Base-by-base conservation (phyloP, 116 monocot genomes). In the Trichopus zeylanicus region DNA sequence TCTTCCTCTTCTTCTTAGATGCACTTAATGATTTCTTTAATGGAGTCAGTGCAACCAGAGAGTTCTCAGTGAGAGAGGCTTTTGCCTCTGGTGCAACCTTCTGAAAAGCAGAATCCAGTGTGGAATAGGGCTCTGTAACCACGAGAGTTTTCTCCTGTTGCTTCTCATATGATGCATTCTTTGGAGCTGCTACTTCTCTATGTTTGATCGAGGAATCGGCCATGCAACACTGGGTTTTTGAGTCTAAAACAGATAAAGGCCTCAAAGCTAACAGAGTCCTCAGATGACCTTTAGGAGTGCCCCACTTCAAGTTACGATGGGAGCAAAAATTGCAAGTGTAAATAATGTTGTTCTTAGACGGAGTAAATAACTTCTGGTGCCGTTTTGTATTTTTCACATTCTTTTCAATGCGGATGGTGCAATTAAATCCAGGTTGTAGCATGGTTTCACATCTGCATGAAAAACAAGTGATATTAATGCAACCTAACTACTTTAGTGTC, bases 391-490 rank as follows among this genome's bases (percentile, higher is more conserved):
- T 72, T n/a, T 65, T 69, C n/a, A 1, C 20, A 16, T 56, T 71
- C 56, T 74, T 93, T 61, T 85, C 79, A 30, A 93, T 82, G 23
- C 93, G 88, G 20, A 93, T 55, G 13, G 79, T 93, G 75, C 93
- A 93, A 59, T 88, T 93, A 54, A 71, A 63, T 18, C 93, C 93
- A 7, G 93, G 88, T 26, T 81, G 81, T 42, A 93, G 70, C 56
- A 88, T 33, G 37, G 84, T 88, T 68, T 93, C 93, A 27, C 93
- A 93, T 70, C 93, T 93, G 70, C 53, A 63, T 26, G 29, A 55
- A 35, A 31, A 26, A 21, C n/a, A n/a, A n/a, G n/a, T n/a, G n/a
- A n/a, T n/a, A n/a, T n/a, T n/a, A n/a, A n/a, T n/a, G n/a, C n/a
- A n/a, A n/a, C n/a, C n/a, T n/a, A n/a, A n/a, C n/a, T n/a, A n/a